Conservation (phyloP, 1,284 basidiomycete species). For the Apiotrichum domesticum region DNA sequence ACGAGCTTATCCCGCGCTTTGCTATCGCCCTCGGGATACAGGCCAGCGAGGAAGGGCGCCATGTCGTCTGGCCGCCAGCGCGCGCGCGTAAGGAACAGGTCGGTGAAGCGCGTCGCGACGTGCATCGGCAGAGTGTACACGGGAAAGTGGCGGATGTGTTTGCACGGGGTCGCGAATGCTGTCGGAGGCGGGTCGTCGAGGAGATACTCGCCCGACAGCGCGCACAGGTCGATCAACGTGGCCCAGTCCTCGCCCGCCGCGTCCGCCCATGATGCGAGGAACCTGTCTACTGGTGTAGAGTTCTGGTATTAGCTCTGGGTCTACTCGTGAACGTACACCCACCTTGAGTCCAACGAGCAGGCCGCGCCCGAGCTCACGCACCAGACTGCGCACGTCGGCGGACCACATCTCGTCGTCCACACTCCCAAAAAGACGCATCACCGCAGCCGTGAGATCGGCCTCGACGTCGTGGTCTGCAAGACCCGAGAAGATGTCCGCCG, state of each 20-base stretch:
- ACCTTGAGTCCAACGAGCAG: conserved; percentile 63
- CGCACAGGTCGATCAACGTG: conserved; percentile 53
- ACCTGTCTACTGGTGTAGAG: conserved; percentile 47
- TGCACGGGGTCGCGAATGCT: conserved; percentile 21
- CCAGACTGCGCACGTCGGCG: conserved; percentile 25
- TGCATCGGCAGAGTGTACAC: conserved; percentile 63
- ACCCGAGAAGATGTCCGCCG: conserved; percentile 48
- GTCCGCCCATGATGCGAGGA: conserved; percentile 62
- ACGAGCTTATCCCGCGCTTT: conserved; percentile 81
- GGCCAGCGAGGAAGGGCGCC: conserved; percentile 67
- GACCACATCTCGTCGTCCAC: conserved; percentile 39
- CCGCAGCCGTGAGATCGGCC: conserved; percentile 57
- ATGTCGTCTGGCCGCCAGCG: conserved; percentile 77
- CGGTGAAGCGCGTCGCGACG: conserved; percentile 67
- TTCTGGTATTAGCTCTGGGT: conserved; percentile 46
- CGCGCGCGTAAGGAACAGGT: conserved; percentile 70
- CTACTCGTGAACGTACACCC: conserved; percentile 9
- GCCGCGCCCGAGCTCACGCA: conserved; percentile 51
- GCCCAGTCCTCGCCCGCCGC: conserved; percentile 70
- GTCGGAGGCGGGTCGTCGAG: conserved; percentile 22
- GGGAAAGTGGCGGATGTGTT: conserved; percentile 62
- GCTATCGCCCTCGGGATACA: conserved; percentile 60
- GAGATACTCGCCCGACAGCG: conserved; percentile 64
- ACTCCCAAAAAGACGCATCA: conserved; percentile 73
- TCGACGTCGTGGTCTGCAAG: conserved; percentile 70